phyloP scores from a whole-genome alignment of 2,329 filamentous ascomycete genomes.

The Venturia asperata region DNA sequence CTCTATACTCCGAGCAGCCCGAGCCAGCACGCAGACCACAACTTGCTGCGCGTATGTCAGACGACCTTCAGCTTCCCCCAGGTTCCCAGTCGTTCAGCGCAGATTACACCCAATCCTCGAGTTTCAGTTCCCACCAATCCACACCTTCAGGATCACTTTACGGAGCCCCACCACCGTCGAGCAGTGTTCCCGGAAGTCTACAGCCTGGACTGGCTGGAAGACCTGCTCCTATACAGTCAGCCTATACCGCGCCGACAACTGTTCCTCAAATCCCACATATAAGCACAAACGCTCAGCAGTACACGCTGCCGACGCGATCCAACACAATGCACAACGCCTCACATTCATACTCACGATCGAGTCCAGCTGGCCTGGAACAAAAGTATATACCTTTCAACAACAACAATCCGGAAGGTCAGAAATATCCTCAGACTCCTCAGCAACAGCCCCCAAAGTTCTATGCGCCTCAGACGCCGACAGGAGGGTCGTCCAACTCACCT shows the following conservation, averaged over 20 bases:
- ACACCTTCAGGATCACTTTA: slow-evolving; percentile 27
- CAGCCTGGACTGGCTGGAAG: slow-evolving; percentile 49
- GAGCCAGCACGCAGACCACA: neutral
- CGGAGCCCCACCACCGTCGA: slow-evolving; percentile 27
- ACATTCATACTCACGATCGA: slow-evolving; percentile 74
- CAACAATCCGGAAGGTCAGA: slow-evolving; percentile 15
- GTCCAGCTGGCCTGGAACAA: slow-evolving; percentile 48
- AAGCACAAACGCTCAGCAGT: slow-evolving; percentile 50
- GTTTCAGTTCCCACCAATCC: slow-evolving; percentile 15
- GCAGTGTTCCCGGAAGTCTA: slow-evolving; percentile 52
- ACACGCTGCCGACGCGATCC: slow-evolving; percentile 59
- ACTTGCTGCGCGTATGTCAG: slow-evolving; percentile 1
- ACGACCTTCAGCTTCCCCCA: slow-evolving; percentile 5
- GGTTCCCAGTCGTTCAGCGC: neutral
- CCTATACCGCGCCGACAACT: slow-evolving; percentile 52
- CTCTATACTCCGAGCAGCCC: neutral
- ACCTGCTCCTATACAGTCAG: slow-evolving; percentile 42
- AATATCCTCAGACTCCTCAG: slow-evolving; percentile 34
- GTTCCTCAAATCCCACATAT: slow-evolving; percentile 49
- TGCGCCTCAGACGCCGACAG: slow-evolving; percentile 39
- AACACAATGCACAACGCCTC: slow-evolving; percentile 49
- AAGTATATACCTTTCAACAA: slow-evolving; percentile 54
- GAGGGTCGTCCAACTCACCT: slow-evolving; percentile 70
- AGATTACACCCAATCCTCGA: slow-evolving; percentile 10
- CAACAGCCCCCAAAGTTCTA: slow-evolving; percentile 51